Evolutionary conservation across 2,329 filamentous ascomycete genomes (phyloP).

Genomic region (Alternaria postmessia): DNA sequence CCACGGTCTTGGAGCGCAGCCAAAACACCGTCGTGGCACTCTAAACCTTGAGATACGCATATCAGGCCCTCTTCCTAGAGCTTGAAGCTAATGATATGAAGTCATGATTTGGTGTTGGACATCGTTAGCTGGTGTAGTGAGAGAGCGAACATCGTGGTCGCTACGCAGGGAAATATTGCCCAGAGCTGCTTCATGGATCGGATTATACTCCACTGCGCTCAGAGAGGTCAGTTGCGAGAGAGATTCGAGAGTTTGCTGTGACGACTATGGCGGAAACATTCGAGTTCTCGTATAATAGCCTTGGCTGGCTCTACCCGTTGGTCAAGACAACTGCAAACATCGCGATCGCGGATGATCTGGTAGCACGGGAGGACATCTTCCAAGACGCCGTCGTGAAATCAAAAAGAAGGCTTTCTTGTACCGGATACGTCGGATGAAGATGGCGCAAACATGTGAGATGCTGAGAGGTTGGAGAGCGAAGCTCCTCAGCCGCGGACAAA

Average conservation of each 20-base stretch:
- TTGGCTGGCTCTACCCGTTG: not conserved
- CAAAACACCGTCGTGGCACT: not conserved
- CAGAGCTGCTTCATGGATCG: not conserved
- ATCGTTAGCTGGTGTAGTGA: not conserved
- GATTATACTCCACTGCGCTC: not conserved
- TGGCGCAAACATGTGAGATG: not conserved
- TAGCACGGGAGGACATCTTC: not conserved
- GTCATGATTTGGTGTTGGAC: not conserved
- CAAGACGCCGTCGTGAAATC: not conserved
- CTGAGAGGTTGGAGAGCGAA: slow-evolving; percentile 1
- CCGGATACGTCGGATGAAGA: not conserved
- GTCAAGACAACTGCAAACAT: not conserved
- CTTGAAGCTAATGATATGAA: not conserved
- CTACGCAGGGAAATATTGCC: slow-evolving; percentile 6
- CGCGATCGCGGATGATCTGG: not conserved
- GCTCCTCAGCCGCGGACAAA: not conserved
- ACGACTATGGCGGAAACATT: not conserved
- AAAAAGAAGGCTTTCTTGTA: not conserved
- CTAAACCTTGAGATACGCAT: not conserved
- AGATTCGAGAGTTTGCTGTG: not conserved
- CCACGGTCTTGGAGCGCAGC: not conserved
- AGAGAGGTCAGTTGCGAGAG: not conserved
- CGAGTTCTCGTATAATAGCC: not conserved
- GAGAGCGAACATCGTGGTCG: not conserved
- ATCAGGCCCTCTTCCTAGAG: not conserved